Percentiles rank a stretch among this genome's conserved stretches.
Conservation (phyloP, 306 rosid genomes). For the Fragaria ananassa region DNA sequence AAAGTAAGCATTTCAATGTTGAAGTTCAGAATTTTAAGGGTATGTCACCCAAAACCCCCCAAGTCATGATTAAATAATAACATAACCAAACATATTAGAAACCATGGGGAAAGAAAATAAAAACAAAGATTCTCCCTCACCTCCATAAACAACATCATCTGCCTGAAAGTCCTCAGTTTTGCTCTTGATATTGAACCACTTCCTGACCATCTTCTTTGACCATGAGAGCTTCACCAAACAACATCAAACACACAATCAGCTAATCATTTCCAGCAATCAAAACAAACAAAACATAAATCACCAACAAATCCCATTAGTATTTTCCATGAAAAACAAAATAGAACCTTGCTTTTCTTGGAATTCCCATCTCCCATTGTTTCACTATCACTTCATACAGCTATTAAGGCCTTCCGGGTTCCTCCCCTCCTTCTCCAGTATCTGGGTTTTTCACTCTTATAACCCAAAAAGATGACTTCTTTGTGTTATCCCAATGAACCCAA, state of each 20-base stretch:
- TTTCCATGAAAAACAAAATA: constrained; percentile 27
- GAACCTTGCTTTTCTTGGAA: constrained; percentile 92
- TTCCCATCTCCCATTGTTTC: constrained; percentile 85
- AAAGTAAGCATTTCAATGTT: neutral
- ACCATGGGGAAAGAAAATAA: constrained; percentile 22
- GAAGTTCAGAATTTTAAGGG: constrained; percentile 16
- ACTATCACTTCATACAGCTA: constrained; percentile 64
- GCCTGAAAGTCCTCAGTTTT: constrained; percentile 74
- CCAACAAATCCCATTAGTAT: constrained; percentile 22
- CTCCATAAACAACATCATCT: constrained; percentile 67
- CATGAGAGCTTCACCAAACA: constrained; percentile 86
- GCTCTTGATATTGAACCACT: constrained; percentile 91
- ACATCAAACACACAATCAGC: constrained; percentile 44
- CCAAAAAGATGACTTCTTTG: constrained; percentile 26
- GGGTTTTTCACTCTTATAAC: constrained; percentile 18
- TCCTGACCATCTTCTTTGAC: constrained; percentile 99
- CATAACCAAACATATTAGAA: constrained; percentile 13
- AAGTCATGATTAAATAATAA: constrained; percentile 12
- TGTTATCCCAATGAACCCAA: neutral
- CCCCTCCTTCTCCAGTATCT: constrained; percentile 33
- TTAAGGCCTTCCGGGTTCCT: constrained; percentile 30
- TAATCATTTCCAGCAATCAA: constrained; percentile 26
- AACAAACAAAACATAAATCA: constrained; percentile 12
- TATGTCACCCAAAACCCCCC: constrained; percentile 12
- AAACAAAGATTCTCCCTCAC: constrained; percentile 33